phyloP scores from a whole-genome alignment of 2,329 filamentous ascomycete genomes.

The Cladosporium velox region DNA sequence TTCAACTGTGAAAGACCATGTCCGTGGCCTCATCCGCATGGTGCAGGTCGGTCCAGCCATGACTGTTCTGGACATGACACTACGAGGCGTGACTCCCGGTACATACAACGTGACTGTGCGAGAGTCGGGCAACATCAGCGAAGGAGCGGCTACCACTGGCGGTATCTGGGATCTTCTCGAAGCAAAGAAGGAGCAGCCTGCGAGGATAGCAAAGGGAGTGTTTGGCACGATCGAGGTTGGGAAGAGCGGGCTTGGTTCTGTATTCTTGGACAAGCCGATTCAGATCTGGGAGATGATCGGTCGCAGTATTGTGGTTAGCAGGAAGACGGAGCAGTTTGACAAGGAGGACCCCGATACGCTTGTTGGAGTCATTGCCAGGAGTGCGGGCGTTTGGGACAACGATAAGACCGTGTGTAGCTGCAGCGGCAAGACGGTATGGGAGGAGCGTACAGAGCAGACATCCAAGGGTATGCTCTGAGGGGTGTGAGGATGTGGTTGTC shows the following conservation, averaged over 20 bases:
- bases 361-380: constrained; percentile 90
- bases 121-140: constrained; percentile 81
- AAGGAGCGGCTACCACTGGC: constrained; percentile 79
- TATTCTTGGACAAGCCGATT: constrained; percentile 78
- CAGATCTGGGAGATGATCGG: constrained; percentile 97
- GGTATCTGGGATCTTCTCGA: constrained; percentile 70
- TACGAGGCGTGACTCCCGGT: constrained; percentile 79
- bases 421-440: constrained; percentile 96
- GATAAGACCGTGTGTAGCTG: constrained; percentile 98
- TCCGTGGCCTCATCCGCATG: constrained; percentile 87
- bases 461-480: constrained; percentile 75
- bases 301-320: constrained; percentile 83
- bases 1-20: constrained; percentile 61
- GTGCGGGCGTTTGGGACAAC: constrained; percentile 98
- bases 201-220: constrained; percentile 58
- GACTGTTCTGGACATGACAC: constrained; percentile 83
- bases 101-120: constrained; percentile 82
- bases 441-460: constrained; percentile 89
- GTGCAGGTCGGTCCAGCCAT: constrained; percentile 79
- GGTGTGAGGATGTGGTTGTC: not conserved
- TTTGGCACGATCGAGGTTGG: constrained; percentile 77
- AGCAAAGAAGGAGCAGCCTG: constrained; percentile 45
- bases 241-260: constrained; percentile 71
- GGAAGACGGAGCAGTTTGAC: constrained; percentile 53
- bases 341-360: constrained; percentile 81